Conservation (phyloP, 2,329 filamentous ascomycete species). For the Aspergillus pseudoterreus region DNA sequence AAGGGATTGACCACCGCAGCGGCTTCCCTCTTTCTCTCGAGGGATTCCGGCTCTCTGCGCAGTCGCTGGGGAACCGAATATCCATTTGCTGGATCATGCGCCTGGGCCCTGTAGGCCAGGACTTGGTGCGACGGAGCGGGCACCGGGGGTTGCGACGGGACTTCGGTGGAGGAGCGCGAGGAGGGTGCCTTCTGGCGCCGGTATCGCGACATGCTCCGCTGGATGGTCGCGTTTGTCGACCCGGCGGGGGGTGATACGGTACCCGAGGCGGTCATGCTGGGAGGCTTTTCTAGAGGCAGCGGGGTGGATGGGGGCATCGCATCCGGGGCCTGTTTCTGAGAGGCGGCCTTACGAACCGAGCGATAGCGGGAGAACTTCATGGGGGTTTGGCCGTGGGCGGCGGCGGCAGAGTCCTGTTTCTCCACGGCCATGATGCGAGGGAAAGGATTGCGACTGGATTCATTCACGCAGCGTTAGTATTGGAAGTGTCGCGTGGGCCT, state of each 20-base stretch:
- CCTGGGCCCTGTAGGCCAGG: conserved; percentile 4
- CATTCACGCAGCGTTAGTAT: background rate
- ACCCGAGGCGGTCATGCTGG: background rate
- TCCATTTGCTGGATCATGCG: background rate
- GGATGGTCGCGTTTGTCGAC: conserved; percentile 15
- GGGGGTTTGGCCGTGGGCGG: conserved; percentile 13
- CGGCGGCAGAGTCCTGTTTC: conserved; percentile 13
- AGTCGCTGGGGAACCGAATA: background rate
- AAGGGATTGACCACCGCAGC: background rate
- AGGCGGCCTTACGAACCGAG: conserved; percentile 49
- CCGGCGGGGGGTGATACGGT: background rate
- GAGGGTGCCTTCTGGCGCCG: conserved; percentile 23
- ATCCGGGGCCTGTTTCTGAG: conserved; percentile 28
- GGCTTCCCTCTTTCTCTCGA: conserved; percentile 1
- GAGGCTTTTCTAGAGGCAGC: background rate
- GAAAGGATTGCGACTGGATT: no score
- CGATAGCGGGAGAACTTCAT: conserved; percentile 57
- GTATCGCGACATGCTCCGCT: conserved; percentile 34
- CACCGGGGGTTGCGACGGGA: conserved; percentile 6
- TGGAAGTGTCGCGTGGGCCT: background rate
- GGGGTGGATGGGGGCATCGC: conserved; percentile 9
- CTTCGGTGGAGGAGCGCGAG: conserved; percentile 2
- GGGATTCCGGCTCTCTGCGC: background rate
- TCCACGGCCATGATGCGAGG: conserved; percentile 18
- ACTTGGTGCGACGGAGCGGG: conserved; percentile 11